Conservation (phyloP, 495 filamentous ascomycete genomes). For the Trichocladium uniseriatum region DNA sequence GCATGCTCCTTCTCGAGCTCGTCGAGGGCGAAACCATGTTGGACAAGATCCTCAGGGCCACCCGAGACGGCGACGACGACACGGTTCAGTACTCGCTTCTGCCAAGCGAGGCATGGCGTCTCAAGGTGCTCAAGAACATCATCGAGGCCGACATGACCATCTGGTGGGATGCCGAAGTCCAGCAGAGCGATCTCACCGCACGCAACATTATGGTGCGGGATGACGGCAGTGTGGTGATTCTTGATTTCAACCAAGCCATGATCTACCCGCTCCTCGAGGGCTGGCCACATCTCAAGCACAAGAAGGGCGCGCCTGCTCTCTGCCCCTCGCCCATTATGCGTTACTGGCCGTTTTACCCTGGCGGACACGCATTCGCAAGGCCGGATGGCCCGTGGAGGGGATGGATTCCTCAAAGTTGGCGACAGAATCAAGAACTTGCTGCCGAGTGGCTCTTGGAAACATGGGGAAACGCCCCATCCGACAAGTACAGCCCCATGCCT, state of each 20-base stretch:
- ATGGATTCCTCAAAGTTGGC: background rate
- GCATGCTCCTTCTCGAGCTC: conserved; percentile 4
- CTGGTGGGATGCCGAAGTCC: background rate
- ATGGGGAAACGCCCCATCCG: background rate
- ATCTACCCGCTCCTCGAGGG: background rate
- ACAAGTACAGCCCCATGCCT: background rate
- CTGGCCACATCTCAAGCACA: background rate
- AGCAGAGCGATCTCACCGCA: background rate
- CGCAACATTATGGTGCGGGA: background rate
- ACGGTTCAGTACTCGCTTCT: background rate
- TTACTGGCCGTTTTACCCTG: background rate
- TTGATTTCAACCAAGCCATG: background rate
- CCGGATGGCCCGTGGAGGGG: background rate
- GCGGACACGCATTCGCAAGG: background rate
- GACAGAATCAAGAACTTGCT: background rate
- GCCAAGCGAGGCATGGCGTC: background rate
- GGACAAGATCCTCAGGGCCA: background rate
- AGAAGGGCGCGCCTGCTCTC: background rate
- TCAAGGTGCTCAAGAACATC: background rate
- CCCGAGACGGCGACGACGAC: background rate
- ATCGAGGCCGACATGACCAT: background rate
- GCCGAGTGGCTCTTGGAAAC: conserved; percentile 1
- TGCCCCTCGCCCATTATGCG: background rate
- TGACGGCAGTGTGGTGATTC: background rate
- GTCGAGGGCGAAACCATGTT: background rate